Evolutionary conservation across 140 eudicot species (phyloP).

Genomic region (Stevia rebaudiana): DNA sequence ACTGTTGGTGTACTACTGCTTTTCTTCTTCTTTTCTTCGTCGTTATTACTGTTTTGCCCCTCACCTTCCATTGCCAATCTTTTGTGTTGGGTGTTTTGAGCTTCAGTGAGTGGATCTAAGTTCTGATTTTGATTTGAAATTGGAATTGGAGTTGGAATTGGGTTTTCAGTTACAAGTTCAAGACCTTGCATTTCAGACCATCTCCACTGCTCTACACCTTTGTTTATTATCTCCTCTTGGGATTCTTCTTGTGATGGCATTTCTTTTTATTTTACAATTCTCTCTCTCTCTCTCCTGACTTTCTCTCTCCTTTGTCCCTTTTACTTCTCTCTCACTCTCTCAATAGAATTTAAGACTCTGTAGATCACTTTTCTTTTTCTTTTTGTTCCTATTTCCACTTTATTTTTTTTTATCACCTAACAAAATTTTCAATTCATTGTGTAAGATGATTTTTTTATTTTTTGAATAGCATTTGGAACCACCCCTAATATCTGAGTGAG

Average conservation of each 20-base stretch:
- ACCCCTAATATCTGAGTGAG: too few species aligned
- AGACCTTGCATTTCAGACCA: constrained; percentile 86
- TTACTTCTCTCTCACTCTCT: constrained; percentile 1
- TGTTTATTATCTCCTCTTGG: constrained; percentile 49
- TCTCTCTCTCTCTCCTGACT: constrained; percentile 24
- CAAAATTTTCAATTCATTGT: neutral
- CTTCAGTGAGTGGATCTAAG: constrained; percentile 27
- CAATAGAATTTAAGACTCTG: constrained; percentile 20
- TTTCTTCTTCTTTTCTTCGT: constrained; percentile 30
- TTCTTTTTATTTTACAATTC: constrained; percentile 27
- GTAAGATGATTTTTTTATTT: neutral
- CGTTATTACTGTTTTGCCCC: constrained; percentile 28
- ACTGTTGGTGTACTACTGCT: constrained; percentile 33
- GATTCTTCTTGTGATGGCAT: constrained; percentile 65
- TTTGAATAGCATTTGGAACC: too few species aligned
- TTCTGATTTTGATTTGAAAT: constrained; percentile 18
- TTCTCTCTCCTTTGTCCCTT: constrained; percentile 27
- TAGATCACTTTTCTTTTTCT: constrained; percentile 12
- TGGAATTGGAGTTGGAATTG: constrained; percentile 26
- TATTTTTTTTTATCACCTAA: constrained; percentile 4
- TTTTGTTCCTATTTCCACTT: constrained; percentile 16
- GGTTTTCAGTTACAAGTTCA: constrained; percentile 47
- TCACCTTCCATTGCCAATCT: constrained; percentile 27
- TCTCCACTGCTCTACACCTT: constrained; percentile 61
- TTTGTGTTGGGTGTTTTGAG: constrained; percentile 17